Evolutionary conservation across 1,139 yeast genomes (phyloP), one percentile per base, ranked within the genome.

Genomic region (Candida sojae): DNA sequence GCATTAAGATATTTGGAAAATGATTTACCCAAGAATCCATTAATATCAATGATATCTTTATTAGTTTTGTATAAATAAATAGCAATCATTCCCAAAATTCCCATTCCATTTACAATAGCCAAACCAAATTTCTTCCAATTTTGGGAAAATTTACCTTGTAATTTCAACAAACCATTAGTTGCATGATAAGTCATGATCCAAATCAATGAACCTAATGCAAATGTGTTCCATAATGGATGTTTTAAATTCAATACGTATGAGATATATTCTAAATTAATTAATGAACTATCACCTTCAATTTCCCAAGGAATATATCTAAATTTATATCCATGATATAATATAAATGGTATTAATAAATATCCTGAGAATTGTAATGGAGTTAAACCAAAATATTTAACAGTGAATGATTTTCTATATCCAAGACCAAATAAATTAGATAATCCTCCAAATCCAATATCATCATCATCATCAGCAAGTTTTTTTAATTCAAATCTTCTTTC

Each of bases 231-330:
- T 2, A 33, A 29, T 9, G 60, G 62, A 7, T 66, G 67, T 39
- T 56, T 53, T 28, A 57, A 54, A 46, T 62, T 57, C 35, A 80
- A 61, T 9, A 76, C 68, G 58, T 75, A 78, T 2, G 82, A 58
- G 10, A 86, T 70, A 57, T 75, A 87, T 21, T 79, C 78, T 43
- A 88, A 65, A 34, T 72, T 75, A 29, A 88, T 64, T 49, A 81
- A 67, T 0, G 86, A 75, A 7, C 86, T 78, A 61, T 86, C 95
- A 1, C 90, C 93, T 50, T 85, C 87, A 0, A 80, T 70, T 2
- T 57, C 23, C 25, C 68, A 47, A 0, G 95, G 92, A 0, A 71
- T 68, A 11, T 72, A 48, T 43, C 91, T 66, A 53, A 79, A 73
- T 43, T 77, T 74, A 17, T 66, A 54, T 17, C 71, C 67, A 58